A percentile compares a stretch with the other conserved stretches of the same genome.
Evolutionary conservation across 1,284 basidiomycete species (phyloP).

Genomic region (Neonothopanus nambi): DNA sequence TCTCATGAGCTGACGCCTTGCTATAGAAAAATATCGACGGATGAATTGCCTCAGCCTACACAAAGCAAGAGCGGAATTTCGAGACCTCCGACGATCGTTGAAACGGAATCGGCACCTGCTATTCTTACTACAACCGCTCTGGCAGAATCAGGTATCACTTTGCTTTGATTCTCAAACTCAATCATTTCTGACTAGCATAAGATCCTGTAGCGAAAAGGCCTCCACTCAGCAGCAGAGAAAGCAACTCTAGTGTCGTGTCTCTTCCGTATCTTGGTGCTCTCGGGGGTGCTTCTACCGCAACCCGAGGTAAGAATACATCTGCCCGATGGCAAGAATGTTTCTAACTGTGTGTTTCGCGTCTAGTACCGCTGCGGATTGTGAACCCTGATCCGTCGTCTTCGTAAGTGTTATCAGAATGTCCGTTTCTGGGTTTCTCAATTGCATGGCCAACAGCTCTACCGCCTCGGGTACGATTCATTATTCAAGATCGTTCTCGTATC

Average conservation of each 20-base stretch:
- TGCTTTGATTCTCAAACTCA: not conserved
- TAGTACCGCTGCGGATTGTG: conserved; percentile 38
- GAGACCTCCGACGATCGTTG: not conserved
- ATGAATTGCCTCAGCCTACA: no score
- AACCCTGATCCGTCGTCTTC: conserved; percentile 41
- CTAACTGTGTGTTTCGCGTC: conserved; percentile 7
- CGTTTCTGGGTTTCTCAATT: not conserved
- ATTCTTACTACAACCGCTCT: conserved; percentile 1
- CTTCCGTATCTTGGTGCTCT: conserved; percentile 43
- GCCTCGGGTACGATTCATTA: conserved; percentile 6
- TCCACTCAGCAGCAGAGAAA: conserved; percentile 7
- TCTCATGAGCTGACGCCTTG: no score
- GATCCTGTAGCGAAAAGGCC: conserved; percentile 1
- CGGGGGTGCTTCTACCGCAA: conserved; percentile 40
- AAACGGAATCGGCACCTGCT: conserved; percentile 11
- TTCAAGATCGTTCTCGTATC: not conserved
- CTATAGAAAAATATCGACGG: no score
- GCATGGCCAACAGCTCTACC: conserved; percentile 3
- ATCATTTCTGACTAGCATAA: not conserved
- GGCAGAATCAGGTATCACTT: conserved; percentile 3
- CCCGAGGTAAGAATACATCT: conserved; percentile 35
- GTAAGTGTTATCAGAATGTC: conserved; percentile 22
- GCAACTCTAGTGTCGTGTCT: conserved; percentile 40
- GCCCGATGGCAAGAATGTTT: conserved; percentile 9
- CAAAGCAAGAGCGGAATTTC: no score